Conservation (phyloP, 2,329 filamentous ascomycete species). For the Helminthosporium solani region DNA sequence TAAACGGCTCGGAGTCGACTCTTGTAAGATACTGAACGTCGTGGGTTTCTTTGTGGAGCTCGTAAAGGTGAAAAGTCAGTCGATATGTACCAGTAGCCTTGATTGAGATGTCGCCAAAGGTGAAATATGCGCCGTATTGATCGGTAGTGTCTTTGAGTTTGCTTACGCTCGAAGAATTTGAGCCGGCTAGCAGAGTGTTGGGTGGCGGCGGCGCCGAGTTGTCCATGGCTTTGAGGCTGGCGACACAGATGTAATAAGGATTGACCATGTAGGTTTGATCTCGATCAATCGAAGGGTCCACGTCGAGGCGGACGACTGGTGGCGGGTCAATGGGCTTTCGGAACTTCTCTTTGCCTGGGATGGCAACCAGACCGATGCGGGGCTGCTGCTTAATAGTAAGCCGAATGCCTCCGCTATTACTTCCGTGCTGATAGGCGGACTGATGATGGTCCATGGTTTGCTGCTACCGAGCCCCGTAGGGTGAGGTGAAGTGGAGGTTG, state of each 20-base stretch:
- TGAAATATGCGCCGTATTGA: constrained; percentile 78
- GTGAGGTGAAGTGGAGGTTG: too few species aligned
- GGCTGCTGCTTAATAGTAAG: constrained; percentile 67
- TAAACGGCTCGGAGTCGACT: constrained; percentile 67
- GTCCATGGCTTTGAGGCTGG: constrained; percentile 42
- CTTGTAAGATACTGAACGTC: constrained; percentile 48
- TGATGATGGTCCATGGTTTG: not conserved
- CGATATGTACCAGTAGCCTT: constrained; percentile 71
- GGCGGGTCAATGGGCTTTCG: constrained; percentile 88
- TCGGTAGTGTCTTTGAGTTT: constrained; percentile 77
- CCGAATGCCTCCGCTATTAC: constrained; percentile 55
- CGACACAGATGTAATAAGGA: too few species aligned
- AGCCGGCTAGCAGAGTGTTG: constrained; percentile 64
- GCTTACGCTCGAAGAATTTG: constrained; percentile 77
- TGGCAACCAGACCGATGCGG: constrained; percentile 63
- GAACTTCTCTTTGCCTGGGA: constrained; percentile 73
- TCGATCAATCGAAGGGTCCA: constrained; percentile 52
- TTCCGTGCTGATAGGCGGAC: not conserved
- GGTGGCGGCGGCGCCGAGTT: constrained; percentile 17
- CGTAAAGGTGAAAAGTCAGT: constrained; percentile 76
- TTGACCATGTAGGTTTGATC: constrained; percentile 43
- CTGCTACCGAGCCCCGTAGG: too few species aligned
- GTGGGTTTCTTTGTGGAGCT: constrained; percentile 56
- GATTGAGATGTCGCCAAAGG: constrained; percentile 86
- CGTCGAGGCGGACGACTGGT: constrained; percentile 73